A percentile compares a stretch with the other conserved stretches of the same genome.
These are phyloP conservation scores for Calonectria hawksworthii DNA, from an alignment of 2,329 filamentous ascomycete genomes.

Conservation along the genomic window DNA sequence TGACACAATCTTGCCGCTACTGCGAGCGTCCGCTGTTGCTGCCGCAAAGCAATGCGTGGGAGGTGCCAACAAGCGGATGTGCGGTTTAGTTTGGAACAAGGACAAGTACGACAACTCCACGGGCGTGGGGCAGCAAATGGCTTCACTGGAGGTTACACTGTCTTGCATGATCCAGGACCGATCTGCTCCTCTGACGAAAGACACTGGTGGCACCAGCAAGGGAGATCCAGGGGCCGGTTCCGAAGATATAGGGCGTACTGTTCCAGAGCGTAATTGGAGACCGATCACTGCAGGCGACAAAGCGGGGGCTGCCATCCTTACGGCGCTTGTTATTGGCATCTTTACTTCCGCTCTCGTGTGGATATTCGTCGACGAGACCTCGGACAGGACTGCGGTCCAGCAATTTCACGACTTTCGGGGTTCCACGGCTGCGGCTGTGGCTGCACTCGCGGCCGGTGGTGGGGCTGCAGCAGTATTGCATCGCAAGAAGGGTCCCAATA, in stretches of 20 bases:
- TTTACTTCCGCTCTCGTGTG: slow-evolving; percentile 67
- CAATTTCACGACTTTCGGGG: slow-evolving; percentile 48
- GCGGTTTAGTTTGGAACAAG: slow-evolving; percentile 72
- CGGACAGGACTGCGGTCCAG: slow-evolving; percentile 48
- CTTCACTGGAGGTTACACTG: slow-evolving; percentile 75
- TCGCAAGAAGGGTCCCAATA: slow-evolving; percentile 31
- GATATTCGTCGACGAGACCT: slow-evolving; percentile 64
- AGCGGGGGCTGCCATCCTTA: slow-evolving; percentile 77
- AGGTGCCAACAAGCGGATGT: slow-evolving; percentile 69
- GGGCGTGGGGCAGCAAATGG: slow-evolving; percentile 80
- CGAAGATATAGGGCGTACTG: slow-evolving; percentile 58
- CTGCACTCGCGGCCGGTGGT: slow-evolving; percentile 42
- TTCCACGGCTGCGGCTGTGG: slow-evolving; percentile 34
- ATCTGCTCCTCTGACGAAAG: slow-evolving; percentile 59
- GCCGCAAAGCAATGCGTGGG: slow-evolving; percentile 71
- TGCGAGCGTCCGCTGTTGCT: slow-evolving; percentile 69
- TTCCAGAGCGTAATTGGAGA: slow-evolving; percentile 43
- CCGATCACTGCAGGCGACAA: slow-evolving; percentile 70
- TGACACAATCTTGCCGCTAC: slow-evolving; percentile 64
- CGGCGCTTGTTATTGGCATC: slow-evolving; percentile 67
- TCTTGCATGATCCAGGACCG: slow-evolving; percentile 68
- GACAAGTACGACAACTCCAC: slow-evolving; percentile 69
- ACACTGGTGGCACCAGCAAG: slow-evolving; percentile 70
- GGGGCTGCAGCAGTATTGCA: slow-evolving; percentile 38
- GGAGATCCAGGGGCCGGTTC: slow-evolving; percentile 63